These are phyloP conservation scores for Astrephomene gubernaculifera DNA, from an alignment of 139 green algal species.

Conservation along the genomic window DNA sequence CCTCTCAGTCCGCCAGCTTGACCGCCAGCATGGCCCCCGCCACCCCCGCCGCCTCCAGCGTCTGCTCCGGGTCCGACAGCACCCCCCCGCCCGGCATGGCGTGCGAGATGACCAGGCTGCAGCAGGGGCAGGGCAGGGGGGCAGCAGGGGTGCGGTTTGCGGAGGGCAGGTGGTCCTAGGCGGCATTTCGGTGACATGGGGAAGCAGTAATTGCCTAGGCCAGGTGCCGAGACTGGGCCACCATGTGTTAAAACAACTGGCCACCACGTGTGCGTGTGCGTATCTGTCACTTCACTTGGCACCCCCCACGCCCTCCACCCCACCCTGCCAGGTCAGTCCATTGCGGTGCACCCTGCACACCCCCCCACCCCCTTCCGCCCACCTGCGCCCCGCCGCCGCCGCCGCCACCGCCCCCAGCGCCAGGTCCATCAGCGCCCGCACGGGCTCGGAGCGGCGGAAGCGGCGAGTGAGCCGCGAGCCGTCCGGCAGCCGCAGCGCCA, in stretches of 20 bases:
- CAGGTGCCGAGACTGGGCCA: no score
- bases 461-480: slow-evolving; percentile 68
- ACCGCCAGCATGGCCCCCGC: slow-evolving; percentile 55
- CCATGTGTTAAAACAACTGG: no score
- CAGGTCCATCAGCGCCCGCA: slow-evolving; percentile 60
- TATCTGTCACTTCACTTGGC: no score
- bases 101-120: slow-evolving; percentile 17
- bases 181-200: no score
- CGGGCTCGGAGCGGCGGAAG: slow-evolving; percentile 61
- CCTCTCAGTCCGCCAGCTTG: slow-evolving; percentile 30
- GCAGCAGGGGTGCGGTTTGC: not conserved
- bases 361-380: not conserved
- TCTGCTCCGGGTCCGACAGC: slow-evolving; percentile 37
- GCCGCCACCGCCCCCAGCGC: not conserved
- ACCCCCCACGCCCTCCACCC: no score
- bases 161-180: no score
- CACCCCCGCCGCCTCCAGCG: slow-evolving; percentile 40
- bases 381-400: slow-evolving; percentile 31
- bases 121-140: not conserved
- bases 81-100: slow-evolving; percentile 27
- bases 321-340: no score
- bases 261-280: no score
- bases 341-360: no score
- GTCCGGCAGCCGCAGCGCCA: slow-evolving; percentile 72
- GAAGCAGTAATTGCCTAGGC: no score